Percentiles rank a stretch among this genome's conserved stretches.
These are phyloP conservation scores for Colletotrichum sansevieriae DNA, from an alignment of 2,329 filamentous ascomycete species.

Conservation along the genomic window DNA sequence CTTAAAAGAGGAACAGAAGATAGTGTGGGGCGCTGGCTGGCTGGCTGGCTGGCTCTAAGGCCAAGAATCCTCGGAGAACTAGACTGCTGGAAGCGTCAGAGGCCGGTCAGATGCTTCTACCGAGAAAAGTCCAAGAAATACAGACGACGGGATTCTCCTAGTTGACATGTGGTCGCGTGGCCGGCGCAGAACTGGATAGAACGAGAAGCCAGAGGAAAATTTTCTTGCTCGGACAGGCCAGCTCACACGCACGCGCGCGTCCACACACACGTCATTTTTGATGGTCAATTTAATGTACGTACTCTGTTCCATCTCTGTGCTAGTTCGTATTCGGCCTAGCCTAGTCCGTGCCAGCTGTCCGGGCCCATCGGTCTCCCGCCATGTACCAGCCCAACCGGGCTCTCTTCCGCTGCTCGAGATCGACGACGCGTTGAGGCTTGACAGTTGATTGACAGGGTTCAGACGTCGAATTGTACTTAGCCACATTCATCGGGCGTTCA, in stretches of 20 bases:
- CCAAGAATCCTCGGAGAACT: not conserved
- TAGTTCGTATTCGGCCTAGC: not conserved
- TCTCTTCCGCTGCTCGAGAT: slow-evolving; percentile 8
- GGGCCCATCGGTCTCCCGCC: slow-evolving; percentile 1
- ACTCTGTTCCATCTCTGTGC: not conserved
- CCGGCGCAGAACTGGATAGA: slow-evolving; percentile 2
- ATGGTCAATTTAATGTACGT: not conserved
- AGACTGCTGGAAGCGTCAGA: slow-evolving; percentile 14
- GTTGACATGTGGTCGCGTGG: slow-evolving; percentile 41
- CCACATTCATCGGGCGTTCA: not conserved
- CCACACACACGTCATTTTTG: slow-evolving; percentile 19
- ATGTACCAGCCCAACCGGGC: slow-evolving; percentile 4
- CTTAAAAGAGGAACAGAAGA: not conserved
- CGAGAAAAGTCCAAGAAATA: slow-evolving; percentile 14
- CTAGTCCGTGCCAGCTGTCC: slow-evolving; percentile 15
- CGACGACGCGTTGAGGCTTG: slow-evolving; percentile 20
- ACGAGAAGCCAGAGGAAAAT: slow-evolving; percentile 13
- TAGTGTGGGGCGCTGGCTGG: not conserved
- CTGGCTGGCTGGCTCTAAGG: not conserved
- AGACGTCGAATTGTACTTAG: not conserved
- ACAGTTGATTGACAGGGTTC: slow-evolving; percentile 18
- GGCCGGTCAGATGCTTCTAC: slow-evolving; percentile 11
- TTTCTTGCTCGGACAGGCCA: slow-evolving; percentile 31
- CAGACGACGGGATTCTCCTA: slow-evolving; percentile 20
- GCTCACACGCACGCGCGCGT: no score